phyloP scores from a whole-genome alignment of 345 rosid genomes.

The Eucalyptus cloeziana region DNA sequence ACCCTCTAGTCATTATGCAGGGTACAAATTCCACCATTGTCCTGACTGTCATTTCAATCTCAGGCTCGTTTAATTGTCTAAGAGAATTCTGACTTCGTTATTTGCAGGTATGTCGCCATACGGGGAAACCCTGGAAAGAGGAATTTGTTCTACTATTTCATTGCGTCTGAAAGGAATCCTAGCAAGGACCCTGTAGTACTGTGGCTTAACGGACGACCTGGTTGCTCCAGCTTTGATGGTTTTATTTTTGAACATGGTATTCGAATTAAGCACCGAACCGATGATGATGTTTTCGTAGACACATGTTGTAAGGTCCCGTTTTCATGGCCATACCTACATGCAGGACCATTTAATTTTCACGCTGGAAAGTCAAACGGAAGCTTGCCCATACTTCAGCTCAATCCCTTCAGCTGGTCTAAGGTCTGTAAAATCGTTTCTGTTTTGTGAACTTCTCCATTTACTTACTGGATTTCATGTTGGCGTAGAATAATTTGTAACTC shows the following conservation, averaged over 20 bases:
- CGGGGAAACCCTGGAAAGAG: conserved; percentile 5
- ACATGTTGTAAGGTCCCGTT: not conserved
- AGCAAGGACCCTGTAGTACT: conserved; percentile 13
- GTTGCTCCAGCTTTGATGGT: conserved; percentile 21
- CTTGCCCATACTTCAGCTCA: conserved; percentile 2
- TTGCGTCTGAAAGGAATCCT: conserved; percentile 9
- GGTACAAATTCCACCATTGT: not conserved
- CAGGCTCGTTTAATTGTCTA: not conserved
- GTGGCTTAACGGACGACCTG: conserved; percentile 32
- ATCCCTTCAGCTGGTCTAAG: conserved; percentile 24
- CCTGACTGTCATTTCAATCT: not conserved
- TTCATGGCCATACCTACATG: not conserved
- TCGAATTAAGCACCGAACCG: not conserved
- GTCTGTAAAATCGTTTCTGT: not conserved
- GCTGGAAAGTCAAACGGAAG: conserved; percentile 4
- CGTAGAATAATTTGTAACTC: not conserved
- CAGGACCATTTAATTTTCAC: conserved; percentile 14
- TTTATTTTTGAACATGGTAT: conserved; percentile 27
- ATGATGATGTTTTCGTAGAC: not conserved
- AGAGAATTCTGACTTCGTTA: not conserved
- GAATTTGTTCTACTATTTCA: conserved; percentile 26
- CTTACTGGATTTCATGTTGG: not conserved
- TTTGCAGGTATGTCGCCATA: conserved; percentile 18
- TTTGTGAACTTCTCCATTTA: not conserved
- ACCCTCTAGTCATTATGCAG: conserved; percentile 24